Evolutionary conservation across 164 flowering plant species (phyloP).

Genomic region (Berberis vulgaris): DNA sequence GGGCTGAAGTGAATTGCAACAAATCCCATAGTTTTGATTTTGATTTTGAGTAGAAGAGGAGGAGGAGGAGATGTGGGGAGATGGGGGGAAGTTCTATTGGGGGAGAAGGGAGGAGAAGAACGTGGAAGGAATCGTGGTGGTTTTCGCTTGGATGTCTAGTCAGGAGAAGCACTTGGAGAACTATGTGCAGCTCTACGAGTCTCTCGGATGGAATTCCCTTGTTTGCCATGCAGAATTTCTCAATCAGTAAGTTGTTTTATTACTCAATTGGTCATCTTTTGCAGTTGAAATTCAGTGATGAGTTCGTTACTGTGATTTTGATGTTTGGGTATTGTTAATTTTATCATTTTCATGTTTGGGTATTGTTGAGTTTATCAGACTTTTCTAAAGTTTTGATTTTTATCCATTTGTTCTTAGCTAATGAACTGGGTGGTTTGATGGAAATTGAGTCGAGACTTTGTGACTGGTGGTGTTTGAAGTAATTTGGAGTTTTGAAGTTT

Average conservation of each 20-base stretch:
- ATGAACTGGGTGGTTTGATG: too few relatives aligned
- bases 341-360: too few relatives aligned
- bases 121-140: conserved; percentile 66
- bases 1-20: background rate
- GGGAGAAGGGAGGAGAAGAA: conserved; percentile 46
- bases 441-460: too few relatives aligned
- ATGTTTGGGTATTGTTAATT: too few relatives aligned
- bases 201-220: conserved; percentile 88
- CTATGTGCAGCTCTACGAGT: conserved; percentile 66
- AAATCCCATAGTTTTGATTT: background rate
- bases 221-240: conserved; percentile 82
- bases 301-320: background rate
- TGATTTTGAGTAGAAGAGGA: background rate
- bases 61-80: conserved; percentile 65
- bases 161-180: conserved; percentile 61
- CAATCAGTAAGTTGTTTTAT: conserved; percentile 42
- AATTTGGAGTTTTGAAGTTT: too few relatives aligned
- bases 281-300: background rate
- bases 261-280: too few relatives aligned
- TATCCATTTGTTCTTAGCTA: too few relatives aligned
- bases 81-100: conserved; percentile 86
- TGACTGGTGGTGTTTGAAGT: too few relatives aligned
- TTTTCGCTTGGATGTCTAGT: conserved; percentile 96
- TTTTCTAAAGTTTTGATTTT: too few relatives aligned
- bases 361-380: too few relatives aligned